phyloP scores from a whole-genome alignment of 2,329 filamentous ascomycete species.

The Pseudogymnoascus verrucosus region DNA sequence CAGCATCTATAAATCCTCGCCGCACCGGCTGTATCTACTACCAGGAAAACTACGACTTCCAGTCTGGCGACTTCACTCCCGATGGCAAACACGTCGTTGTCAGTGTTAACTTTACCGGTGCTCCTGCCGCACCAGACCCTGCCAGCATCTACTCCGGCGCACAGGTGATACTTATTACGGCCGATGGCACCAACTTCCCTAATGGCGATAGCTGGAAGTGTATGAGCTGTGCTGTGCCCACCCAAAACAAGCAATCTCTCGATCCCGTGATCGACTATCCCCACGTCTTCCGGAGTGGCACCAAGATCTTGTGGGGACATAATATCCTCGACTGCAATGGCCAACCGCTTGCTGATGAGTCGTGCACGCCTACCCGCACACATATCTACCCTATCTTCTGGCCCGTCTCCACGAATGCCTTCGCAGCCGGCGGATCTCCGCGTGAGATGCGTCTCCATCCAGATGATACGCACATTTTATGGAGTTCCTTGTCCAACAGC shows the following conservation, averaged over 20 bases:
- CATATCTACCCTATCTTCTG: slow-evolving; percentile 35
- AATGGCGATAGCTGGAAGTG: slow-evolving; percentile 41
- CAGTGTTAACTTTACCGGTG: slow-evolving; percentile 34
- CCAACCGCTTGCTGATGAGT: slow-evolving; percentile 27
- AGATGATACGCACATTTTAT: slow-evolving; percentile 36
- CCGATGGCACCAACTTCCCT: slow-evolving; percentile 32
- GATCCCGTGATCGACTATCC: slow-evolving; percentile 31
- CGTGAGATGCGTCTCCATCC: slow-evolving; percentile 39
- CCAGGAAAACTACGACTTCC: background rate
- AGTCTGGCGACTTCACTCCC: slow-evolving; percentile 28
- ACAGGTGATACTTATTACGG: slow-evolving; percentile 36
- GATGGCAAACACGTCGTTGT: slow-evolving; percentile 36
- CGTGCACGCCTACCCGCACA: slow-evolving; percentile 30
- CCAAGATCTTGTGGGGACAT: slow-evolving; percentile 28
- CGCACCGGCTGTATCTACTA: background rate
- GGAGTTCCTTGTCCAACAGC: slow-evolving; percentile 30
- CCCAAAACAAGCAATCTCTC: slow-evolving; percentile 24
- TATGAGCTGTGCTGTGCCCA: slow-evolving; percentile 35
- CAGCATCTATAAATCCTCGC: background rate
- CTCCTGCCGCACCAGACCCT: slow-evolving; percentile 30
- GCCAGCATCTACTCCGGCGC: slow-evolving; percentile 34
- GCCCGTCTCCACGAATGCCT: slow-evolving; percentile 27
- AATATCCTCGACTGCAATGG: slow-evolving; percentile 30
- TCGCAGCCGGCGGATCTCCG: slow-evolving; percentile 24
- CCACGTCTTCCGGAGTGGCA: slow-evolving; percentile 33